These are phyloP conservation scores for Colletotrichum cereale DNA, from an alignment of 2,329 filamentous ascomycete species.

Conservation along the genomic window DNA sequence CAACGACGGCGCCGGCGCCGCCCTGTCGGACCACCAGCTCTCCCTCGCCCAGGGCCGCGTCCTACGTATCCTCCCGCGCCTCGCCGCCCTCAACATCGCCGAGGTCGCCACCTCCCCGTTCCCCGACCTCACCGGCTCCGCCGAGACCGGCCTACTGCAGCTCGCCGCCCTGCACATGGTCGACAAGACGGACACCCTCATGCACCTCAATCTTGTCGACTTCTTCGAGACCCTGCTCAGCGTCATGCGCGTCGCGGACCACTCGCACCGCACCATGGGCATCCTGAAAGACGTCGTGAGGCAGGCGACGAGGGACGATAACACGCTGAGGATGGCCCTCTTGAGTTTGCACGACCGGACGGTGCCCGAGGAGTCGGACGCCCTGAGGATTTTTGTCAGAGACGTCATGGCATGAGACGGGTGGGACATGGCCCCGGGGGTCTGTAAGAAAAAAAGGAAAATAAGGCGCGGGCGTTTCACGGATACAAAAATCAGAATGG, in stretches of 20 bases:
- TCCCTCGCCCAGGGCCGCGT: constrained; percentile 66
- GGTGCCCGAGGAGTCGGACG: constrained; percentile 64
- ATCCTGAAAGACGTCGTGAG: constrained; percentile 54
- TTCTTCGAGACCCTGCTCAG: constrained; percentile 66
- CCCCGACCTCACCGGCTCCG: constrained; percentile 47
- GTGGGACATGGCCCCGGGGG: no score
- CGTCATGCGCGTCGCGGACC: constrained; percentile 58
- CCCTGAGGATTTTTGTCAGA: constrained; percentile 58
- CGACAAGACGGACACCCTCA: constrained; percentile 60
- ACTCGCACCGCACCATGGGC: constrained; percentile 44
- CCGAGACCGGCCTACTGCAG: constrained; percentile 59
- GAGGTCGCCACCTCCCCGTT: constrained; percentile 54
- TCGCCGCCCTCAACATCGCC: constrained; percentile 61
- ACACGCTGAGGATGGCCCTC: constrained; percentile 54
- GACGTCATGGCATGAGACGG: constrained; percentile 51
- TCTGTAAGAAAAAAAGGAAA: neutral
- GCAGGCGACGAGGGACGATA: constrained; percentile 56
- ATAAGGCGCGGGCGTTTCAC: constrained; percentile 14
- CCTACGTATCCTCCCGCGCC: constrained; percentile 63
- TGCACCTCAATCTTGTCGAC: constrained; percentile 64
- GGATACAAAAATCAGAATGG: neutral
- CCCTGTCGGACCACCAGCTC: constrained; percentile 52
- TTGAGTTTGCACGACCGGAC: constrained; percentile 60
- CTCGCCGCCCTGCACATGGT: constrained; percentile 67
- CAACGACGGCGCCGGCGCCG: constrained; percentile 42